phyloP scores from a whole-genome alignment of 1,284 basidiomycete species.

The Vanrija pseudolonga region DNA sequence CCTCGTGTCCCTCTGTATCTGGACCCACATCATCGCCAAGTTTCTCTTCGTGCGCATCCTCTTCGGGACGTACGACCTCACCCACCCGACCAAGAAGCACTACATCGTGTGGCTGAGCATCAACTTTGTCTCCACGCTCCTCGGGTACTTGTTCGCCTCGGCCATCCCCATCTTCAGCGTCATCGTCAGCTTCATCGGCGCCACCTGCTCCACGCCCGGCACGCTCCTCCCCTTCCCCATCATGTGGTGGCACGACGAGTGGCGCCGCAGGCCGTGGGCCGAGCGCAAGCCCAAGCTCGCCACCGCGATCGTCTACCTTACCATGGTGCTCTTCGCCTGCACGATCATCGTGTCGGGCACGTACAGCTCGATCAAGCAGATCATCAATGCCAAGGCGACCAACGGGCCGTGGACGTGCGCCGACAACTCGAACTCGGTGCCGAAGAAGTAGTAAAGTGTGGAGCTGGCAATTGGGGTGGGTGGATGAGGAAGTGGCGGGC shows the following conservation, averaged over 20 bases:
- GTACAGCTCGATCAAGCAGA: neutral
- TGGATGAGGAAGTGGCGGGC: too few species aligned
- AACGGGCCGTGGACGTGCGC: neutral
- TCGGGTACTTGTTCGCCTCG: slow-evolving; percentile 6
- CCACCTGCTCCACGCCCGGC: neutral
- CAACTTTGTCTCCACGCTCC: slow-evolving; percentile 46
- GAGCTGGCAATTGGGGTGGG: too few species aligned
- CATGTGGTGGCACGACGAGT: neutral
- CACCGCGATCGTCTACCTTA: neutral
- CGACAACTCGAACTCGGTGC: slow-evolving; percentile 6
- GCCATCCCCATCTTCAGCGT: slow-evolving; percentile 3
- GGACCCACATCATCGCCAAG: slow-evolving; percentile 53
- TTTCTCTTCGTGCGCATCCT: slow-evolving; percentile 61
- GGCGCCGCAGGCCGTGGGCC: slow-evolving; percentile 1
- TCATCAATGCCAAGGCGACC: neutral
- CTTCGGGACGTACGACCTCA: slow-evolving; percentile 57
- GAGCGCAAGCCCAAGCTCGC: slow-evolving; percentile 15
- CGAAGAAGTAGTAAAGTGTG: neutral
- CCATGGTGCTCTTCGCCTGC: too few species aligned
- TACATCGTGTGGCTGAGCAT: slow-evolving; percentile 56
- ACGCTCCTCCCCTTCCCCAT: neutral
- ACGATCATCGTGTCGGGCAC: neutral
- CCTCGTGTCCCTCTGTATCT: neutral
- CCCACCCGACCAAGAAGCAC: slow-evolving; percentile 57
- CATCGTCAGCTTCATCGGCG: neutral